Evolutionary conservation across 768 basidiomycete species (phyloP).

Genomic region (Tulasnella sp.): DNA sequence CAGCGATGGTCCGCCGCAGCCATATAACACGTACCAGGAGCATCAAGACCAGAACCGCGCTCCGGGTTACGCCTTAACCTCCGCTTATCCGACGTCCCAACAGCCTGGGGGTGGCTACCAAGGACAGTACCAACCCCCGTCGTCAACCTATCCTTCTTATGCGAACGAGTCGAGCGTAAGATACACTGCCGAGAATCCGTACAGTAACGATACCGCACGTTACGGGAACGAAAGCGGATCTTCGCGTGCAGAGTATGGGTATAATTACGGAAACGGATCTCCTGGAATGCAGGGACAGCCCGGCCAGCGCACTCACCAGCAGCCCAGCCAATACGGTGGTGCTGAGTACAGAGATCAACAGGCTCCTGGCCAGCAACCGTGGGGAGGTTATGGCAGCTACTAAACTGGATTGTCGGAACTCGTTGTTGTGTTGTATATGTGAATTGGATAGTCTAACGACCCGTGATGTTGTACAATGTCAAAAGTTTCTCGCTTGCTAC

Average conservation of each 20-base stretch:
- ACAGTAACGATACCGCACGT: background rate
- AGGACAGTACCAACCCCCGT: background rate
- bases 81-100: background rate
- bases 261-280: background rate
- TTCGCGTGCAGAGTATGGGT: background rate
- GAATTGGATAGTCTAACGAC: background rate
- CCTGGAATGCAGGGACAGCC: background rate
- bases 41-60: background rate
- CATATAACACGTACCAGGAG: slow-evolving; percentile 16
- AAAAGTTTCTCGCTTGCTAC: background rate
- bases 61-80: background rate
- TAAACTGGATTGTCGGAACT: background rate
- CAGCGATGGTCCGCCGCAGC: slow-evolving; percentile 14
- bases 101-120: background rate
- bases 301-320: background rate
- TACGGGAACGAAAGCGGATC: background rate
- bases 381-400: background rate
- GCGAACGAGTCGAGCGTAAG: background rate
- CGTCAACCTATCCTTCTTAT: background rate
- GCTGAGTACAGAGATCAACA: background rate
- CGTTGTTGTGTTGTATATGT: background rate
- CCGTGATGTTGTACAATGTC: background rate
- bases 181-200: background rate
- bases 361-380: background rate
- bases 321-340: background rate